These are phyloP conservation scores for Gynostemma pentaphyllum DNA, from an alignment of 306 rosid genomes.

Conservation along the genomic window DNA sequence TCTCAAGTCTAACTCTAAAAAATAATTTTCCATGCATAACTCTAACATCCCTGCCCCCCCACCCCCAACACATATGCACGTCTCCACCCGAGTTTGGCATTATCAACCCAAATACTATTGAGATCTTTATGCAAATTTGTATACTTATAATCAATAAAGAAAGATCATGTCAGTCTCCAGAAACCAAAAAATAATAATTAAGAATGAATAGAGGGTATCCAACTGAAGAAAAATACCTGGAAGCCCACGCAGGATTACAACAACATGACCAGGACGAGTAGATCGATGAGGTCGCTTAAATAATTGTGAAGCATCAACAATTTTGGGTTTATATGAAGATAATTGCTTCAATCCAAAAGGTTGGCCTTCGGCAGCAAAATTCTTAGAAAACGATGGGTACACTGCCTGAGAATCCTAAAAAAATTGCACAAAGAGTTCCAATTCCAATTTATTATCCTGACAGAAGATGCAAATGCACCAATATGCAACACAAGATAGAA, in stretches of 20 bases:
- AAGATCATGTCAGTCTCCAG: no score
- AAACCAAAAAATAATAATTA: no score
- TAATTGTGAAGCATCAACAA: constrained; percentile 42
- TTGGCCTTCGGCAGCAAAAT: constrained; percentile 20
- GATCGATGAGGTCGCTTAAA: constrained; percentile 59
- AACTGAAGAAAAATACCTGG: constrained; percentile 48
- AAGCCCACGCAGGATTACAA: constrained; percentile 79
- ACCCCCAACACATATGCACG: no score
- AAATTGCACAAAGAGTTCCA: neutral
- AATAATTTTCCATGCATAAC: no score
- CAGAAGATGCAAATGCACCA: neutral
- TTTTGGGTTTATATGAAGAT: constrained; percentile 28
- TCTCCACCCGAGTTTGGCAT: no score
- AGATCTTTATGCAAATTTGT: no score
- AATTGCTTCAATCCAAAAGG: constrained; percentile 22
- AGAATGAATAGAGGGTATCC: no score
- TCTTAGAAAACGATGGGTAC: constrained; percentile 17
- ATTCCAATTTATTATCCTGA: neutral
- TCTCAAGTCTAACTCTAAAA: no score
- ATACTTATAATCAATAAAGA: no score
- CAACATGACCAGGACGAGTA: constrained; percentile 83
- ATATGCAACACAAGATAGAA: constrained; percentile 2
- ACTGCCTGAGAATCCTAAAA: constrained; percentile 20
- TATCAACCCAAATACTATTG: no score
- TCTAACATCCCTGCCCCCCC: no score